phyloP scores from a whole-genome alignment of 352 stramenopile species.

The Peronospora belbahrii region DNA sequence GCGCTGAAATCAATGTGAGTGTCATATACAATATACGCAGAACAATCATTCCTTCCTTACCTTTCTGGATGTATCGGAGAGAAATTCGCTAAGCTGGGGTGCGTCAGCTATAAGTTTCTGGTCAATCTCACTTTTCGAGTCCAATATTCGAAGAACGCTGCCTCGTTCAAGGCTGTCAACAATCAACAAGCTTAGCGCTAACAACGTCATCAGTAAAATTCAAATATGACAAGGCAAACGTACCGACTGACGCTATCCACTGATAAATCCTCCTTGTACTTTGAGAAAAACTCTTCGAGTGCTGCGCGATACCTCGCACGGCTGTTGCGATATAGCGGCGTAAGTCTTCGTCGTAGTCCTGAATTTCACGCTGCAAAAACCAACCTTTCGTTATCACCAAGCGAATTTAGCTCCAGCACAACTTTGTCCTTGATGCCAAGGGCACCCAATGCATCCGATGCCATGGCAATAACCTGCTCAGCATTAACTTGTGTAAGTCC shows the following conservation, averaged over 20 bases:
- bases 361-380: not conserved
- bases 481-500: not conserved
- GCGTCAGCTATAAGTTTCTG: constrained; percentile 60
- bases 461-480: constrained; percentile 71
- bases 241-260: constrained; percentile 67
- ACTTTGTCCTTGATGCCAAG: constrained; percentile 59
- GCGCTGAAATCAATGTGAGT: constrained; percentile 31
- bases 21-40: not conserved
- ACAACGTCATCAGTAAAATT: not conserved
- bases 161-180: constrained; percentile 55
- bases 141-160: constrained; percentile 80
- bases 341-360: not conserved
- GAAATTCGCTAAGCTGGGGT: constrained; percentile 50
- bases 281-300: constrained; percentile 54
- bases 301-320: constrained; percentile 58
- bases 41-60: constrained; percentile 13
- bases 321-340: constrained; percentile 18
- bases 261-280: constrained; percentile 59
- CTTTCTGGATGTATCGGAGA: constrained; percentile 49
- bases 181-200: not conserved
- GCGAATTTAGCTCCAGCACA: constrained; percentile 70
- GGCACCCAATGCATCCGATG: constrained; percentile 40
- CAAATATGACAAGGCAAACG: constrained; percentile 2
- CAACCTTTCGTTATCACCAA: constrained; percentile 70
- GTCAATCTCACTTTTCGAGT: constrained; percentile 75